phyloP scores from a whole-genome alignment of 1,284 basidiomycete species.

The Tremellales sp. region DNA sequence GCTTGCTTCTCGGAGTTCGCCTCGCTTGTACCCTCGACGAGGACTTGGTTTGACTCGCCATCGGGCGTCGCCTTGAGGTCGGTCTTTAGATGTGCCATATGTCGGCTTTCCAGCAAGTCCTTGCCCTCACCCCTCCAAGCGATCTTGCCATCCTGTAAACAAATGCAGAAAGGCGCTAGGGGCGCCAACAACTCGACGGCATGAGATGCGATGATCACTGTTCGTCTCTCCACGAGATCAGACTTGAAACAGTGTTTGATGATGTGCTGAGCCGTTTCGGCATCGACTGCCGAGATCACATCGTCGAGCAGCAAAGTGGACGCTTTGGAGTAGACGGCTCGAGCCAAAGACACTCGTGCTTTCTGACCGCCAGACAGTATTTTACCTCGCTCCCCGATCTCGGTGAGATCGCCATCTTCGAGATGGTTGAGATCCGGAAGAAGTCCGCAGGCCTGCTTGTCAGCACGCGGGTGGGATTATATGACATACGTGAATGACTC shows the following conservation, averaged over 20 bases:
- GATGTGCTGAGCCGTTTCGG: constrained; percentile 75
- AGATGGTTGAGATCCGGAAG: constrained; percentile 51
- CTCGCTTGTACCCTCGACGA: constrained; percentile 49
- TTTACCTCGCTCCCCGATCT: constrained; percentile 52
- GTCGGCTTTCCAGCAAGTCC: constrained; percentile 60
- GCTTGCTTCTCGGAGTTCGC: constrained; percentile 1
- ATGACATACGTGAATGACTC: constrained; percentile 53
- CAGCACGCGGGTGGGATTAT: neutral
- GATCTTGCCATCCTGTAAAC: constrained; percentile 75
- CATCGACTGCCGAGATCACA: constrained; percentile 58
- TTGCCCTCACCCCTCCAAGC: constrained; percentile 62
- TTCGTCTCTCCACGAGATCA: constrained; percentile 69
- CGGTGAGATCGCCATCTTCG: constrained; percentile 54
- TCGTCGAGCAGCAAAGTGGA: constrained; percentile 37
- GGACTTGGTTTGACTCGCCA: constrained; percentile 55
- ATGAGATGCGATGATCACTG: constrained; percentile 83
- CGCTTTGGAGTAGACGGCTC: constrained; percentile 42
- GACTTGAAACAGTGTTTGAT: constrained; percentile 75
- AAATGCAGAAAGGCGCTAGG: constrained; percentile 49
- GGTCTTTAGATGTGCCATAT: constrained; percentile 64
- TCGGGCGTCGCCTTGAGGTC: constrained; percentile 39
- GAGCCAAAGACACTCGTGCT: constrained; percentile 51
- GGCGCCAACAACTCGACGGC: constrained; percentile 52
- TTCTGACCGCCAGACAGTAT: constrained; percentile 54
- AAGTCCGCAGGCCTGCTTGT: constrained; percentile 49